A percentile compares a stretch with the other conserved stretches of the same genome.
Evolutionary conservation across 75 land plant genomes (phyloP).

Genomic region (Cupressus sempervirens): DNA sequence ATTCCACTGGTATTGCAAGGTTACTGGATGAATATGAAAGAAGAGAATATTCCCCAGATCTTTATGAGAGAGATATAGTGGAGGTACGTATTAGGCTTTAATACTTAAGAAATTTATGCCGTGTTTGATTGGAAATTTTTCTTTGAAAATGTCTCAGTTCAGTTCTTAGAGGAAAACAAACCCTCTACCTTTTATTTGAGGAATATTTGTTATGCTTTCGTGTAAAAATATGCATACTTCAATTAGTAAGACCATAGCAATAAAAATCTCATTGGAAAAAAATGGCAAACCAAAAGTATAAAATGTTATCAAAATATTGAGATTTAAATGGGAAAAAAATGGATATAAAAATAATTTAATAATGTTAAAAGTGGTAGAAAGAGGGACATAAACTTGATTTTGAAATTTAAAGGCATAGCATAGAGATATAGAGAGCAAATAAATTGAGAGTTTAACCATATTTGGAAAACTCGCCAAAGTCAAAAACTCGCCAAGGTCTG

Average conservation of each 20-base stretch:
- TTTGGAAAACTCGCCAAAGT: no score
- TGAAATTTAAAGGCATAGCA: no score
- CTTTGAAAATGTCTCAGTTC: not conserved
- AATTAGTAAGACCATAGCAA: not conserved
- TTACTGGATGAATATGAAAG: conserved; percentile 30
- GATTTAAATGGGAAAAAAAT: no score
- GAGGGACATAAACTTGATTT: no score
- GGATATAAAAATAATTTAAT: no score
- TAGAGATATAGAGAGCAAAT: no score
- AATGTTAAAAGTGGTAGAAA: no score
- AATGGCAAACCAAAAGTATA: no score
- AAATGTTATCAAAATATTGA: no score
- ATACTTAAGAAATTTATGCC: not conserved
- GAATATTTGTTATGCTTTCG: not conserved
- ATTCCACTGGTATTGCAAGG: conserved; percentile 15
- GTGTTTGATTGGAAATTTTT: not conserved
- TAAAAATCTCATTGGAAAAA: no score
- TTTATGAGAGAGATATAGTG: conserved; percentile 38
- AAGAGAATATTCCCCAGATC: conserved; percentile 32
- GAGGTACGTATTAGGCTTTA: conserved; percentile 22
- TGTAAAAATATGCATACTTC: not conserved
- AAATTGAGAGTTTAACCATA: no score
- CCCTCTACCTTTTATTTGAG: not conserved
- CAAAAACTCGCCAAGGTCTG: no score
- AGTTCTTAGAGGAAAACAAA: not conserved